These are phyloP conservation scores for Grosmannia clavigera DNA, from an alignment of 2,329 filamentous ascomycete species.

Conservation along the genomic window DNA sequence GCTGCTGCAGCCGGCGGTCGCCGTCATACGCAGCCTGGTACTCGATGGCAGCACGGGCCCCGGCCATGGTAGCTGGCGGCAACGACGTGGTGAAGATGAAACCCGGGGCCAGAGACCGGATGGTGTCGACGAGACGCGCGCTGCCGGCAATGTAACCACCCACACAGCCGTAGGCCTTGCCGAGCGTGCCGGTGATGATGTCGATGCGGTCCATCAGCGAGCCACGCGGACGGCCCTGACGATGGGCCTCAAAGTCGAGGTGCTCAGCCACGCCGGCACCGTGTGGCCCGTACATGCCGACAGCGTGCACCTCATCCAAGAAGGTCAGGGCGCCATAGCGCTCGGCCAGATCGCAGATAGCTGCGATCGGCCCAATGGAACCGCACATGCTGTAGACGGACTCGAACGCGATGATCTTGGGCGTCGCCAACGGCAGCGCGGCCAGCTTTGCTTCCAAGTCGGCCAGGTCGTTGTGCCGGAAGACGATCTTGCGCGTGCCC, in stretches of 20 bases:
- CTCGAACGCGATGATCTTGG: constrained; percentile 98
- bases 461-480: constrained; percentile 94
- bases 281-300: constrained; percentile 96
- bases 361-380: constrained; percentile 88
- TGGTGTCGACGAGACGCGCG: constrained; percentile 73
- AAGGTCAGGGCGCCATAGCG: constrained; percentile 98
- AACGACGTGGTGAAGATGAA: constrained; percentile 99
- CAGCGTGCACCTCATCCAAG: constrained; percentile 94
- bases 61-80: constrained; percentile 93
- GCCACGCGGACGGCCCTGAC: constrained; percentile 58
- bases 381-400: constrained; percentile 99
- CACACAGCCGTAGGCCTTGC: constrained; percentile 95
- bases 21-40: constrained; percentile 80
- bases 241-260: constrained; percentile 82
- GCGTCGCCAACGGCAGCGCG: constrained; percentile 68
- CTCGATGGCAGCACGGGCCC: constrained; percentile 80
- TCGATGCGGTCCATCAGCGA: constrained; percentile 93
- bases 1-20: constrained; percentile 83
- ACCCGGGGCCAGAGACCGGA: constrained; percentile 86
- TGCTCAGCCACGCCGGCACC: constrained; percentile 96
- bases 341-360: constrained; percentile 90
- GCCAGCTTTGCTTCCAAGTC: constrained; percentile 90
- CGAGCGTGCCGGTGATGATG: constrained; percentile 93
- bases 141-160: constrained; percentile 96
- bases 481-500: constrained; percentile 92